A percentile compares a stretch with the other conserved stretches of the same genome.
phyloP scores from a whole-genome alignment of 73 alveolate genomes.

The Strombidium stylifer region DNA sequence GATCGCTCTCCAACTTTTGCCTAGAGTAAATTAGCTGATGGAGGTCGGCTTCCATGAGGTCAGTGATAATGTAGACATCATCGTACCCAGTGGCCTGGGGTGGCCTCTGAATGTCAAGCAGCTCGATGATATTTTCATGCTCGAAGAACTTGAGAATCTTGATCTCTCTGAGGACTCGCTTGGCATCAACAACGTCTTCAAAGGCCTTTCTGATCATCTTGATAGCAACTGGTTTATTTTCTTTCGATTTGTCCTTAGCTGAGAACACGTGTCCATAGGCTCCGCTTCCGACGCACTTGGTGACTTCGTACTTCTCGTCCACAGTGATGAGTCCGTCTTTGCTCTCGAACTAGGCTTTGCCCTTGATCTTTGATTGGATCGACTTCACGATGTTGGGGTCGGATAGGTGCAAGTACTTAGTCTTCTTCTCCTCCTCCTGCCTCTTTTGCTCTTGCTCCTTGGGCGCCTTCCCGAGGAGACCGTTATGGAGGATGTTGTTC shows the following conservation, averaged over 20 bases:
- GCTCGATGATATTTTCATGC: slow-evolving; percentile 83
- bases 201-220: slow-evolving; percentile 79
- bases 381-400: too few species aligned
- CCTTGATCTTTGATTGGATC: slow-evolving; percentile 12
- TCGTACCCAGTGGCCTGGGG: slow-evolving; percentile 57
- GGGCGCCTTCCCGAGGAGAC: too few species aligned
- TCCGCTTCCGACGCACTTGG: slow-evolving; percentile 70
- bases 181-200: slow-evolving; percentile 87
- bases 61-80: slow-evolving; percentile 78
- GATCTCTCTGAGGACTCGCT: slow-evolving; percentile 83
- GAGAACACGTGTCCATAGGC: slow-evolving; percentile 79
- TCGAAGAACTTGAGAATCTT: slow-evolving; percentile 71
- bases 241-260: slow-evolving; percentile 50
- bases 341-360: slow-evolving; percentile 24
- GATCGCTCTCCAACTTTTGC: slow-evolving; percentile 65
- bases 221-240: slow-evolving; percentile 63
- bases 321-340: slow-evolving; percentile 65
- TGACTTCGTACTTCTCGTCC: slow-evolving; percentile 50
- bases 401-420: too few species aligned
- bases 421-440: too few species aligned
- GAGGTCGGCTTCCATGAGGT: slow-evolving; percentile 82
- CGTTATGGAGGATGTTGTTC: too few species aligned
- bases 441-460: too few species aligned
- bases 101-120: slow-evolving; percentile 82
- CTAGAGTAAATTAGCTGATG: slow-evolving; percentile 76